These are phyloP conservation scores for Moniliophthora roreri DNA, from an alignment of 1,284 basidiomycete genomes.

Conservation along the genomic window DNA sequence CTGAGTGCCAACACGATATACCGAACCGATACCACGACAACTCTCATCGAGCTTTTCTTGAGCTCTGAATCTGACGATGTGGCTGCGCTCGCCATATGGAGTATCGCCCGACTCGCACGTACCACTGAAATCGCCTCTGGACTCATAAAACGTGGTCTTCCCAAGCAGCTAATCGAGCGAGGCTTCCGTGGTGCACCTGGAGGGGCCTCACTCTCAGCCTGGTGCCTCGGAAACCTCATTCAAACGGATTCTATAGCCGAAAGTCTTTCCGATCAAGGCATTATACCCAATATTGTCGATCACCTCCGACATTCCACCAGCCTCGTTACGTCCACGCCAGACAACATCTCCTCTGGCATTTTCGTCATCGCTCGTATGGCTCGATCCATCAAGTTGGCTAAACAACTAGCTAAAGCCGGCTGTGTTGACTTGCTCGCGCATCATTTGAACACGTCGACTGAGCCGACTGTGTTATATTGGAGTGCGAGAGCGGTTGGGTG, in stretches of 20 bases:
- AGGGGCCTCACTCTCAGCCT: conserved; percentile 21
- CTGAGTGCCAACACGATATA: conserved; percentile 15
- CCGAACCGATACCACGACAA: conserved; percentile 12
- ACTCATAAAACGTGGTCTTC: conserved; percentile 13
- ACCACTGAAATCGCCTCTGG: conserved; percentile 11
- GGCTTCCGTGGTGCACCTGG: conserved; percentile 6
- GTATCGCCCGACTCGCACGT: conserved; percentile 12
- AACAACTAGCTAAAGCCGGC: conserved; percentile 21
- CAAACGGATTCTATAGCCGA: conserved; percentile 24
- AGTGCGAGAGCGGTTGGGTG: conserved; percentile 23
- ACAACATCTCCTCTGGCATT: conserved; percentile 17
- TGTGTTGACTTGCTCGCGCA: conserved; percentile 19
- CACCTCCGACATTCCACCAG: conserved; percentile 18
- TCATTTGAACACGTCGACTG: conserved; percentile 18
- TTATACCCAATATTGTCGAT: conserved; percentile 17
- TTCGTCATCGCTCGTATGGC: conserved; percentile 24
- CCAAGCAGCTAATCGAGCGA: conserved; percentile 6
- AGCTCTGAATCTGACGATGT: conserved; percentile 10
- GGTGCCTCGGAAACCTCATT: conserved; percentile 23
- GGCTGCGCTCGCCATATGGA: conserved; percentile 11
- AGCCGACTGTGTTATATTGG: conserved; percentile 21
- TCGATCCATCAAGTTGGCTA: conserved; percentile 23
- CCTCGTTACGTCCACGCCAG: conserved; percentile 8
- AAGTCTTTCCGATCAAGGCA: conserved; percentile 15
- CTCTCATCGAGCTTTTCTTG: conserved; percentile 14